Evolutionary conservation across 164 flowering plant genomes (phyloP), one percentile per base, ranked within the genome.

Genomic region (Chloranthus sessilifolius): DNA sequence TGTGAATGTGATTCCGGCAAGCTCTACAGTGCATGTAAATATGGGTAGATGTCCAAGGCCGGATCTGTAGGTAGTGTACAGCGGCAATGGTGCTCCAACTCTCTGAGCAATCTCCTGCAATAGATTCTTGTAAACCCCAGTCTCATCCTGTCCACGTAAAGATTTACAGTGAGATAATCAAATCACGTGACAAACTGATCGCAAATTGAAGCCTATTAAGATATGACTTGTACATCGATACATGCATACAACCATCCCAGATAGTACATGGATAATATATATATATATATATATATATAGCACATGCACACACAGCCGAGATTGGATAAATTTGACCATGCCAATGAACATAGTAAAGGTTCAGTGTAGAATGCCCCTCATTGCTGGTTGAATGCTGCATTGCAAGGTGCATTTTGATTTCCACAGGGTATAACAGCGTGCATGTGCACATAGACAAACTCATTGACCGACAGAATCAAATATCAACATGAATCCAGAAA

Each of bases 101-200:
- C 99, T 82, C 58, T 92, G 99, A 28, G 99, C 73, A 47, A 92
- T 82, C 74, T 92, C 99, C 56, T 92, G 99, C 50, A 92, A 62
- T 15, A 92, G 89, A 69, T 92, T 92, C 67, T 92, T 92, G 75
- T 92, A 92, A 3, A 92, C 99, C 5, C 99, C 99, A 0, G 97
- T 92, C 66, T 92, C 99, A 68, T 92, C 99, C 99, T 92, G 55
- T 58, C 20, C 55, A 69, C 5, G 33, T 25, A 30, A 24, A 58
- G 56, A 9, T 31, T 6, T n/a, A n/a, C n/a, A n/a, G n/a, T n/a
- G n/a, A n/a, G n/a, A n/a, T n/a, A 43, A 25, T 67, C 30, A 33
- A 7, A 8, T 7, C 7, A 8, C 36, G 12, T 33, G 12, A 7
- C 7, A 14, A 7, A 33, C 12, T 33, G 12, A 33, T 14, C 10